Evolutionary conservation across 805 yeast species (phyloP).

Genomic region (Candida tammaniensis): DNA sequence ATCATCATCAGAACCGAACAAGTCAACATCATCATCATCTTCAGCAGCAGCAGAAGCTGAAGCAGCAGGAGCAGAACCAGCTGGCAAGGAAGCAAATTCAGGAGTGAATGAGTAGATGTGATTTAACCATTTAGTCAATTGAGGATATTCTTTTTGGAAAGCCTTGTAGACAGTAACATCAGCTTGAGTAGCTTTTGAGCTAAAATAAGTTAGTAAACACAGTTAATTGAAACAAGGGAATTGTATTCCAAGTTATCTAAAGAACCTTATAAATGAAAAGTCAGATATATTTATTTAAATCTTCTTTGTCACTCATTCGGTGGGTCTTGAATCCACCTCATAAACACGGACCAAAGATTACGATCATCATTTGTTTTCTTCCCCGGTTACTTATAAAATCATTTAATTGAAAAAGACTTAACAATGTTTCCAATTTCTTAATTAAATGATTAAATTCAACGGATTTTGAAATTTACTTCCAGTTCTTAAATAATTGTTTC

Average conservation of each 20-base stretch:
- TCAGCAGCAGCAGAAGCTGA: constrained; percentile 57
- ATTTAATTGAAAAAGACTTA: too few species aligned
- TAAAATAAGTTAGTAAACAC: constrained; percentile 33
- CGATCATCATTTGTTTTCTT: constrained; percentile 54
- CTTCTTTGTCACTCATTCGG: constrained; percentile 80
- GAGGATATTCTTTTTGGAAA: constrained; percentile 88
- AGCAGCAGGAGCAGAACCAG: constrained; percentile 65
- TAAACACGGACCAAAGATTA: constrained; percentile 92
- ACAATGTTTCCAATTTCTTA: too few species aligned
- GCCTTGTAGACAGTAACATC: constrained; percentile 93
- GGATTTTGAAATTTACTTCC: too few species aligned
- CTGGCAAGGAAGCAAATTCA: constrained; percentile 80
- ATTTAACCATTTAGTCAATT: constrained; percentile 97
- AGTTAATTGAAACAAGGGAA: background rate
- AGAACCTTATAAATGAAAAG: constrained; percentile 1
- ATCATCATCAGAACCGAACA: constrained; percentile 89
- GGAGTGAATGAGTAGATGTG: constrained; percentile 92
- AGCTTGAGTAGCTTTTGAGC: constrained; percentile 91
- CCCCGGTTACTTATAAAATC: background rate
- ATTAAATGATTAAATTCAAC: too few species aligned
- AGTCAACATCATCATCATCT: constrained; percentile 90
- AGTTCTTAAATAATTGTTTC: too few species aligned
- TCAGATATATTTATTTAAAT: constrained; percentile 29
- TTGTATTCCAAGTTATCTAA: background rate
- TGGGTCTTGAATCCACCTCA: constrained; percentile 94